phyloP scores from a whole-genome alignment of 352 stramenopile genomes.

The Globisporangium takayamanum region DNA sequence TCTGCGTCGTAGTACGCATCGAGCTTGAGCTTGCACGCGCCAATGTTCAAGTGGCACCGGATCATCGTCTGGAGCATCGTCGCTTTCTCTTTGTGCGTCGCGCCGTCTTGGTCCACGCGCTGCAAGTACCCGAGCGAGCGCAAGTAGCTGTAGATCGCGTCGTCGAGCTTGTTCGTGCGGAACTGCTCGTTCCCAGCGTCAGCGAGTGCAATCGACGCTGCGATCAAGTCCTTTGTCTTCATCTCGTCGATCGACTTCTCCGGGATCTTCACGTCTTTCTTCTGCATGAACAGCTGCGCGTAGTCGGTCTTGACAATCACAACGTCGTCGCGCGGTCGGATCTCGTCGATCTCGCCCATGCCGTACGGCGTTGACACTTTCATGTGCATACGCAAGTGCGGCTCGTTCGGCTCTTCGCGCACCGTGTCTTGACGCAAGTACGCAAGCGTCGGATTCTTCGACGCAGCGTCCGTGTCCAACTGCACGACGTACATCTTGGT shows the following conservation, averaged over 20 bases:
- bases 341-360: slow-evolving; percentile 50
- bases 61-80: slow-evolving; percentile 87
- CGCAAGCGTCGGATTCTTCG: slow-evolving; percentile 55
- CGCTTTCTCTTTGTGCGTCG: slow-evolving; percentile 83
- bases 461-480: slow-evolving; percentile 47
- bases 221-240: slow-evolving; percentile 72
- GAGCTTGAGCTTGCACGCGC: slow-evolving; percentile 78
- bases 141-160: slow-evolving; percentile 75
- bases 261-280: slow-evolving; percentile 64
- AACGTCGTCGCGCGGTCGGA: slow-evolving; percentile 58
- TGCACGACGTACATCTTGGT: slow-evolving; percentile 83
- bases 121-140: slow-evolving; percentile 62
- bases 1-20: slow-evolving; percentile 59
- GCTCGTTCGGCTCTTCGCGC: slow-evolving; percentile 56
- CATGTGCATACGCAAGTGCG: slow-evolving; percentile 72
- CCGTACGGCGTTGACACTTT: slow-evolving; percentile 75
- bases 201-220: slow-evolving; percentile 55
- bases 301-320: slow-evolving; percentile 62
- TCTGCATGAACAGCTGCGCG: slow-evolving; percentile 74
- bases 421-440: slow-evolving; percentile 67
- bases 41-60: slow-evolving; percentile 82
- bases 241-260: slow-evolving; percentile 62
- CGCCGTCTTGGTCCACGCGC: slow-evolving; percentile 64
- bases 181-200: slow-evolving; percentile 72
- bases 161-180: slow-evolving; percentile 43